Conservation (phyloP, 78 protist genomes). For the Isochrysis galbana region DNA sequence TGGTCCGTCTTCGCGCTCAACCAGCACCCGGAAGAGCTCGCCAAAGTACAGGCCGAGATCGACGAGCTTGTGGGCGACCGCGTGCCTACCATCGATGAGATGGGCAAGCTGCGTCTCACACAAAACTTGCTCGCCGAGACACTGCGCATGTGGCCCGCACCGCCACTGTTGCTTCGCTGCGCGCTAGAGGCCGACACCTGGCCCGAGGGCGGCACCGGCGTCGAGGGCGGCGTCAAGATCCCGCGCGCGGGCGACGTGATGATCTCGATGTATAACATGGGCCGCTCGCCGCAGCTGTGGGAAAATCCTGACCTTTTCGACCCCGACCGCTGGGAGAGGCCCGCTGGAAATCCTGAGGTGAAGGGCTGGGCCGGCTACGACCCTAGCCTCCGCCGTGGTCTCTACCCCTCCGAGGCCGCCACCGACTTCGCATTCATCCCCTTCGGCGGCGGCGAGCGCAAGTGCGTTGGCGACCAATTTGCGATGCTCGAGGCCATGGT, state of each 20-base stretch:
- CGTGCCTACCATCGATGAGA: slow-evolving; percentile 4
- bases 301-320: slow-evolving; percentile 37
- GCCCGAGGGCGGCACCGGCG: slow-evolving; percentile 21
- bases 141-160: slow-evolving; percentile 46
- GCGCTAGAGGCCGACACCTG: not conserved
- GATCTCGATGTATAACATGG: slow-evolving; percentile 38
- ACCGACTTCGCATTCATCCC: slow-evolving; percentile 43
- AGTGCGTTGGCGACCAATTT: slow-evolving; percentile 28
- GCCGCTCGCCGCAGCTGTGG: slow-evolving; percentile 44
- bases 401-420: not conserved
- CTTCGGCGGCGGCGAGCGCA: slow-evolving; percentile 29
- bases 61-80: slow-evolving; percentile 5
- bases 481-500: slow-evolving; percentile 2
- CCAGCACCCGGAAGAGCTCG: not conserved
- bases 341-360: not conserved
- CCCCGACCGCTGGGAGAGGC: slow-evolving; percentile 36
- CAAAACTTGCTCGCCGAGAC: slow-evolving; percentile 35
- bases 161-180: slow-evolving; percentile 42
- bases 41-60: slow-evolving; percentile 25
- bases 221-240: slow-evolving; percentile 20
- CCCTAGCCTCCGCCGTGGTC: not conserved
- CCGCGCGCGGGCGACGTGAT: slow-evolving; percentile 29
- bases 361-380: not conserved
- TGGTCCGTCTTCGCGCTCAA: slow-evolving; percentile 35
- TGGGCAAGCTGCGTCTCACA: not conserved